Percentiles rank a stretch among this genome's conserved stretches.
These are phyloP conservation scores for Sesbania bispinosa DNA, from an alignment of 306 rosid species.

Conservation along the genomic window DNA sequence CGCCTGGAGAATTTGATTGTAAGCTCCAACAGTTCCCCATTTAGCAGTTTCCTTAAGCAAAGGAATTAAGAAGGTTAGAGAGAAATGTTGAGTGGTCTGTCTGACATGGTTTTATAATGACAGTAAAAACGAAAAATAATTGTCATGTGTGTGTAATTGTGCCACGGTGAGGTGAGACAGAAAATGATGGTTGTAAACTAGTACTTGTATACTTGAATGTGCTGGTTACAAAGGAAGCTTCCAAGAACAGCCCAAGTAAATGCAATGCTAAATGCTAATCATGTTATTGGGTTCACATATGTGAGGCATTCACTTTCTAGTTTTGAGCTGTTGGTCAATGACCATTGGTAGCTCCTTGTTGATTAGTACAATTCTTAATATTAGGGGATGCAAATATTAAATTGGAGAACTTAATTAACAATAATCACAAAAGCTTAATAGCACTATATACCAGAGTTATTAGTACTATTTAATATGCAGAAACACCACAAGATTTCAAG, in stretches of 20 bases:
- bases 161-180: no score
- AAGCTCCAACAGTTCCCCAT: slow-evolving; percentile 41
- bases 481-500: no score
- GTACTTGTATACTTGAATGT: no score
- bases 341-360: neutral
- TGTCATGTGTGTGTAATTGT: no score
- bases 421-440: no score
- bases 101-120: slow-evolving; percentile 13
- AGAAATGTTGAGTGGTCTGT: no score
- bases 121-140: no score
- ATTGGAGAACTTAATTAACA: no score
- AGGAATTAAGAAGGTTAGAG: neutral
- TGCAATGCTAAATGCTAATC: neutral
- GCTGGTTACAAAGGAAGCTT: slow-evolving; percentile 35
- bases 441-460: no score
- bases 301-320: neutral
- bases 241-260: slow-evolving; percentile 19
- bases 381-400: neutral
- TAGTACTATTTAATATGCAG: no score
- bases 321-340: slow-evolving; percentile 1
- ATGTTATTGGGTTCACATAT: neutral
- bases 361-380: neutral
- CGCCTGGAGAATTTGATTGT: slow-evolving; percentile 6
- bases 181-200: no score
- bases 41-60: neutral